Percentiles rank a stretch among this genome's conserved stretches.
Evolutionary conservation across 2,329 filamentous ascomycete genomes (phyloP).

Genomic region (Fusarium nematophilum): DNA sequence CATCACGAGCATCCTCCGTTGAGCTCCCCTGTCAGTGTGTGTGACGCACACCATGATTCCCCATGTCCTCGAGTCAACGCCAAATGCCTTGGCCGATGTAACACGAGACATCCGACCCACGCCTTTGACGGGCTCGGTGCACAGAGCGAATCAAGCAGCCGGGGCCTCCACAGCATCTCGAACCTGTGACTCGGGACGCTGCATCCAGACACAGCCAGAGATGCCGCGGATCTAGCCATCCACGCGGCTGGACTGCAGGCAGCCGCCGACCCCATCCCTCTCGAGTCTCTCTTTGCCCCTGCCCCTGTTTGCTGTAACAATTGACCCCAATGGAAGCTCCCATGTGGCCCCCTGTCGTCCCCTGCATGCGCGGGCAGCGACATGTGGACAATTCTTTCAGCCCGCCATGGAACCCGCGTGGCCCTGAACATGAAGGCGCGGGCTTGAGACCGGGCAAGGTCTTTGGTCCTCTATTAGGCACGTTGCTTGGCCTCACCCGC

Average conservation of each 20-base stretch:
- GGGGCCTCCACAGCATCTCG: constrained; percentile 6
- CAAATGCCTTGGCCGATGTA: constrained; percentile 1
- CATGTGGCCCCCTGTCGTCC: too few relatives aligned
- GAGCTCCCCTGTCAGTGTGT: background rate
- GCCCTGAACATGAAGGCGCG: background rate
- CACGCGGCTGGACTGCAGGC: constrained; percentile 28
- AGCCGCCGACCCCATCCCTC: constrained; percentile 14
- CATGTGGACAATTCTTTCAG: background rate
- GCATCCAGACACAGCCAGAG: constrained; percentile 2
- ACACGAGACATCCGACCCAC: constrained; percentile 7
- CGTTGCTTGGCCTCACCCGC: background rate
- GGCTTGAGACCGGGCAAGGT: background rate
- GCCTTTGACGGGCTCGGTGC: constrained; percentile 17
- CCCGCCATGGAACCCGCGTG: background rate
- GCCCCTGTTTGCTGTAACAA: background rate
- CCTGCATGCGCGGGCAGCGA: background rate
- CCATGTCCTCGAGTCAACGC: too few relatives aligned
- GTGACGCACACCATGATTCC: too few relatives aligned
- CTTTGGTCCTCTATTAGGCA: background rate
- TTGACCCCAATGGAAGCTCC: too few relatives aligned
- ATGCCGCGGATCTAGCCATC: constrained; percentile 30
- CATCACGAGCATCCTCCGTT: too few relatives aligned
- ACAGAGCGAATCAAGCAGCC: constrained; percentile 30
- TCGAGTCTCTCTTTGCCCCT: background rate
- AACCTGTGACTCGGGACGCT: constrained; percentile 9